These are phyloP conservation scores for Aristolochia contorta DNA, from an alignment of 164 flowering plant genomes.

Conservation along the genomic window DNA sequence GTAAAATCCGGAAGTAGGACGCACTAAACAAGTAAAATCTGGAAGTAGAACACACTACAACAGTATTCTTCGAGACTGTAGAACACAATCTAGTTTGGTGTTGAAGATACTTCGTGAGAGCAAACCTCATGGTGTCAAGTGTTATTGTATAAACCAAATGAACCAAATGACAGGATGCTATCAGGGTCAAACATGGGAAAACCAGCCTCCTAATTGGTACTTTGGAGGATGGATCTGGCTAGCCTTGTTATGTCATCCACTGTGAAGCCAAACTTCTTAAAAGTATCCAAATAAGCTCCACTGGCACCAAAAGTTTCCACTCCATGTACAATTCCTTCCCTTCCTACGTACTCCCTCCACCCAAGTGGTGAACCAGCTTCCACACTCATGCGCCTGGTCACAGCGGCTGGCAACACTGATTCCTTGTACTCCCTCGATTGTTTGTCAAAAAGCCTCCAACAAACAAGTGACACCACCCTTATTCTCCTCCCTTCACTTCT, in stretches of 20 bases:
- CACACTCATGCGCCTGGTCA: constrained; percentile 77
- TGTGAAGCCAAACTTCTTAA: not conserved
- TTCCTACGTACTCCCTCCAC: constrained; percentile 71
- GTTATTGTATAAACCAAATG: too few species aligned
- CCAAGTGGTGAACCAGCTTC: constrained; percentile 94
- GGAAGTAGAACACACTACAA: too few species aligned
- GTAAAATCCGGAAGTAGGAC: too few species aligned
- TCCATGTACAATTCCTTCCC: constrained; percentile 74
- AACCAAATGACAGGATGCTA: too few species aligned
- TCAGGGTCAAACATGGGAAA: too few species aligned
- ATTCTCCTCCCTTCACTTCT: constrained; percentile 79
- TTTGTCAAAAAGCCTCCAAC: constrained; percentile 84
- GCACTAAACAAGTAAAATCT: too few species aligned
- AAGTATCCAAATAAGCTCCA: constrained; percentile 17
- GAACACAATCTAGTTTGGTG: too few species aligned
- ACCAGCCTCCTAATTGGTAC: too few species aligned
- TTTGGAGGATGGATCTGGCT: not conserved
- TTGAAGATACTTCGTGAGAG: too few species aligned
- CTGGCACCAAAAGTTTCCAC: constrained; percentile 86
- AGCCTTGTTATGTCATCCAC: not conserved
- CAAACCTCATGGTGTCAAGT: too few species aligned
- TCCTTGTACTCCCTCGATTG: constrained; percentile 88
- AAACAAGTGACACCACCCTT: constrained; percentile 78
- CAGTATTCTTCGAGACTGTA: too few species aligned
- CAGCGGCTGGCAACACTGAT: constrained; percentile 72